Conservation (phyloP, 345 rosid genomes). For the Linum usitatissimum region DNA sequence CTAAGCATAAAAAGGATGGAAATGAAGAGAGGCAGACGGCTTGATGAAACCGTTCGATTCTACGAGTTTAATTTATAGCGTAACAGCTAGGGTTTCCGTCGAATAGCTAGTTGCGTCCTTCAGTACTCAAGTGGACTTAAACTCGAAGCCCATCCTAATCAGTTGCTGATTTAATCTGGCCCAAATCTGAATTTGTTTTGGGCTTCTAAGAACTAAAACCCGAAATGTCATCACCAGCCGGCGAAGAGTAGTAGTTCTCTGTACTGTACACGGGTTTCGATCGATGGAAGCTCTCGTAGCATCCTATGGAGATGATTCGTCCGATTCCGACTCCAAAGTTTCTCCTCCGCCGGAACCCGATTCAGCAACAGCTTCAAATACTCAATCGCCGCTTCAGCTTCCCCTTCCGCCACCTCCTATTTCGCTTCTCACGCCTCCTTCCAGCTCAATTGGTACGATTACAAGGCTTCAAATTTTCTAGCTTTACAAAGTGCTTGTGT, state of each 20-base stretch:
- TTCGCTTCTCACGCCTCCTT: constrained; percentile 55
- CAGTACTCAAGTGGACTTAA: too few species aligned
- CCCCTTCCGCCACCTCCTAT: constrained; percentile 68
- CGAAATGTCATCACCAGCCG: neutral
- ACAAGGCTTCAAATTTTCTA: neutral
- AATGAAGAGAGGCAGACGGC: too few species aligned
- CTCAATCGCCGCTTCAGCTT: constrained; percentile 10
- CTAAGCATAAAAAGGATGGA: too few species aligned
- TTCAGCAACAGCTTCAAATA: constrained; percentile 3
- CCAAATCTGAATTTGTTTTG: neutral
- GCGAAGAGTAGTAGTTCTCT: neutral
- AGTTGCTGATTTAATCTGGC: neutral
- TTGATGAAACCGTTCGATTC: constrained; percentile 34
- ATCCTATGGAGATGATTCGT: constrained; percentile 46
- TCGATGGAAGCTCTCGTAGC: constrained; percentile 63
- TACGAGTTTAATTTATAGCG: constrained; percentile 32
- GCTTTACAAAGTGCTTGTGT: too few species aligned
- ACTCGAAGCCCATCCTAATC: too few species aligned
- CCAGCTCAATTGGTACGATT: constrained; percentile 36
- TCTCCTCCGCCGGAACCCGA: neutral
- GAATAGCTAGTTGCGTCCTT: too few species aligned
- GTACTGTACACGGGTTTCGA: neutral
- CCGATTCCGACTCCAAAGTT: constrained; percentile 38
- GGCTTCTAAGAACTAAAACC: neutral
- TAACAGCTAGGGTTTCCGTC: neutral